A percentile compares a stretch with the other conserved stretches of the same genome.
phyloP scores from a whole-genome alignment of 768 basidiomycete species.

The Psilocybe cubensis region DNA sequence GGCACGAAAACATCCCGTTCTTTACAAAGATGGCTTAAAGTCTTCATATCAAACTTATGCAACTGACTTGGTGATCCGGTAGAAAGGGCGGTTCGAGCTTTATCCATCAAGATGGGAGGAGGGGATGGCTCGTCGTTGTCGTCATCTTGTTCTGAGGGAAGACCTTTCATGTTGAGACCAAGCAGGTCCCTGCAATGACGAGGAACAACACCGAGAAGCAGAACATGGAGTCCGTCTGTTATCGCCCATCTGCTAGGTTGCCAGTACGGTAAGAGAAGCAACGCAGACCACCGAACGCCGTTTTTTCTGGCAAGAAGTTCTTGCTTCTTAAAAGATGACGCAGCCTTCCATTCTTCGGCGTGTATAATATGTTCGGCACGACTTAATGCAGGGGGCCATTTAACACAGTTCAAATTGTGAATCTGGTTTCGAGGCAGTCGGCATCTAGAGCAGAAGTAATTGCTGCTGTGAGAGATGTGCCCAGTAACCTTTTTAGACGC shows the following conservation, averaged over 20 bases:
- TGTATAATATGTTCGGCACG: constrained; percentile 29
- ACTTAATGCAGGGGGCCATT: constrained; percentile 6
- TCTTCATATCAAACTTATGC: no score
- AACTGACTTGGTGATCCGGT: no score
- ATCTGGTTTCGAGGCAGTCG: constrained; percentile 6
- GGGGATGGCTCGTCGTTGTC: background rate
- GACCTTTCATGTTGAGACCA: constrained; percentile 12
- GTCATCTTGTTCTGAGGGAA: no score
- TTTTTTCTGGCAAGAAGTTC: no score
- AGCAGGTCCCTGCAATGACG: constrained; percentile 33
- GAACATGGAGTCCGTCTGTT: constrained; percentile 41
- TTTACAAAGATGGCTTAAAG: no score
- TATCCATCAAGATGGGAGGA: background rate
- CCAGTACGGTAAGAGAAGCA: no score
- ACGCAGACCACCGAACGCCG: no score
- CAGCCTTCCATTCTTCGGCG: no score
- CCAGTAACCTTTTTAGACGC: constrained; percentile 17
- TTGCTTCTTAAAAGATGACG: no score
- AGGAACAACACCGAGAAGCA: constrained; percentile 33
- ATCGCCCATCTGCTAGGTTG: constrained; percentile 48
- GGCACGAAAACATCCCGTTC: no score
- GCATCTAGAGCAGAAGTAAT: constrained; percentile 16
- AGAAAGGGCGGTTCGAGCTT: no score
- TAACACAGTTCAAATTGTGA: constrained; percentile 2
- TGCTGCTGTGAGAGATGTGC: constrained; percentile 4